Base-by-base conservation (phyloP, 169 alveolate species). In the Ichthyophthirius multifiliis region DNA sequence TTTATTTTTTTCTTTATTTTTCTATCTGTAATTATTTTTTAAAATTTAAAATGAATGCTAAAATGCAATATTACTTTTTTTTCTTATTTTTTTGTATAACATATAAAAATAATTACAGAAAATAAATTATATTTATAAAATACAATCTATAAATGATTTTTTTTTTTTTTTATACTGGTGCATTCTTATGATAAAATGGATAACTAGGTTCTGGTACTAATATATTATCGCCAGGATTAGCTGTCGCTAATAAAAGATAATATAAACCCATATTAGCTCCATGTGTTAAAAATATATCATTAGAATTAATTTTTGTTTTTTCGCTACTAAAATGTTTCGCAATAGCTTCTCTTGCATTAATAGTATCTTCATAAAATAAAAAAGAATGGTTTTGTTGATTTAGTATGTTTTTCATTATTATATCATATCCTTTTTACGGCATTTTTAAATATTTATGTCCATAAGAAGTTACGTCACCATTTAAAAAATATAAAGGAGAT, bases 151-250 rank as follows among this genome's bases (percentile, higher is more conserved):
- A 47, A 15, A n/a, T 47, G n/a, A n/a, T n/a, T 4, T 5, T 47
- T 27, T 55, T 27, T 27, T 27, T 27, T 10, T 3, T 55, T 15
- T 5, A 27, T 55, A 55, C 71, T 15, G 71, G 71, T 27, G 75
- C 91, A 6, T 90, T 74, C 12, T 12, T 32, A 34, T 76, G 64
- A 35, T 65, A 89, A 13, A 93, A 82, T 13, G 95, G 93, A 83
- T 82, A 91, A 5, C 95, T 93, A 31, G 95, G 92, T 43, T 88
- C 88, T 27, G 94, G 94, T 9, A 92, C 87, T 23, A 92, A 65
- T 34, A 92, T 86, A 77, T 89, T 92, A 46, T 87, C 92, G 13
- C 94, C 96, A 20, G 43, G 71, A 46, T 89, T 90, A 64, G 92
- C 80, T 20, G 85, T 20, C 0, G 85, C 90, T 13, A 83, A 74